Evolutionary conservation across 2,329 filamentous ascomycete genomes (phyloP), one percentile per base, ranked within the genome.

Genomic region (Hirsutella rhossiliensis): DNA sequence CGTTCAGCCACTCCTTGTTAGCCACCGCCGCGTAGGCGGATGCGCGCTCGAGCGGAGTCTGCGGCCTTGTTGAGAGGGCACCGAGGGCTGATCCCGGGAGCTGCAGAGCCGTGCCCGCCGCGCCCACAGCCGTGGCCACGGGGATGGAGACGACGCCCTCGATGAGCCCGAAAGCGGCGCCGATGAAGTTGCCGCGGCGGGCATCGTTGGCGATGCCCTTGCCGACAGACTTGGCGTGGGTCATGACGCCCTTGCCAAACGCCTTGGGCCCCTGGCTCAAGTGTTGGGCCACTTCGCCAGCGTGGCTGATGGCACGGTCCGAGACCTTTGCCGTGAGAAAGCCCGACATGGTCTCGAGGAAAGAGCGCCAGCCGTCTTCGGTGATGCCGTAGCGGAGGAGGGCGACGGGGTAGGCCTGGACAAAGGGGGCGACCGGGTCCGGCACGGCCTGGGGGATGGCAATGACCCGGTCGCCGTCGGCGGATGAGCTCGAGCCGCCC

Each of bases 311-410:
- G 6, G 68, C 68, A 3, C 65, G 62, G 41, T 67, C 63, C 0
- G 65, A 64, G 0, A 71, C 65, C 18, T 61, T 68, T 41, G 68
- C 68, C 0, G 62, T 60, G 6, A 72, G 59, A 45, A 72, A 72
- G 1, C 65, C 68, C 0, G 69, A 72, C 2, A 69, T 52, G 8
- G 68, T 69, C 17, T 58, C 49, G 2, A 65, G 43, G 15, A 65
- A 64, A 0, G 62, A 58, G 9, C 43, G 41, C 62, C 62, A 66
- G 0, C 60, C 56, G n/a, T 56, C 51, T 7, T 56, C 45, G 0
- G 62, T 57, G 45, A 66, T 60, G 36, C 62, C 69, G 31, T 61
- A 57, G 15, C 53, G 48, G 0, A 70, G 60, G 0, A 72, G 61
- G 3, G 54, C 42, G 0, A 61, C 60, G 0, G 65, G 44, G 45